Conservation (phyloP, 768 basidiomycete species). For the Naganishia kalamii region DNA sequence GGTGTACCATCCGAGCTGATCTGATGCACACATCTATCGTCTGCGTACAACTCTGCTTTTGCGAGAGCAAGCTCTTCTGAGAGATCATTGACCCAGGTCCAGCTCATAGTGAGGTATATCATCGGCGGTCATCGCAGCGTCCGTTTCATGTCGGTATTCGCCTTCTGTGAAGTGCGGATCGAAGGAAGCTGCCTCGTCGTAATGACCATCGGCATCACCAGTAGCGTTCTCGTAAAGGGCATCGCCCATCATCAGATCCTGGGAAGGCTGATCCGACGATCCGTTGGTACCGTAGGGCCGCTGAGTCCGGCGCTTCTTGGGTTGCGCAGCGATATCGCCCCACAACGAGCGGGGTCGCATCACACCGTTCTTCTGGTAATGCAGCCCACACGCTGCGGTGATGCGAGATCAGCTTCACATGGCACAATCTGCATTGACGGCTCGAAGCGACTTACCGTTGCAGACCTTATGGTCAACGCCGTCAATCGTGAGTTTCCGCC, state of each 20-base stretch:
- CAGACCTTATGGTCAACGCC: constrained; percentile 20
- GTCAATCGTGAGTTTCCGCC: constrained; percentile 22
- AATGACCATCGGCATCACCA: neutral
- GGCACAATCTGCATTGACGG: neutral
- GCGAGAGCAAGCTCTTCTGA: neutral
- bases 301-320: constrained; percentile 18
- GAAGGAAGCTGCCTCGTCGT: neutral
- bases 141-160: neutral
- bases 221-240: neutral
- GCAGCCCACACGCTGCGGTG: constrained; percentile 19
- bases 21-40: too few species aligned
- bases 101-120: constrained; percentile 11
- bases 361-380: constrained; percentile 23
- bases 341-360: constrained; percentile 25
- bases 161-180: neutral
- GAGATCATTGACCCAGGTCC: neutral
- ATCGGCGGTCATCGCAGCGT: neutral
- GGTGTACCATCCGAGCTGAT: too few species aligned
- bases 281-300: neutral
- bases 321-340: constrained; percentile 16
- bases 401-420: neutral
- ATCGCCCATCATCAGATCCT: constrained; percentile 1
- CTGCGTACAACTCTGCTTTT: too few species aligned
- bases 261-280: neutral
- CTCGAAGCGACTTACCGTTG: constrained; percentile 15